Percentiles rank a stretch among this genome's conserved stretches.
Conservation (phyloP, 371 early-diverging fungal species). For the Mortierella sp. region DNA sequence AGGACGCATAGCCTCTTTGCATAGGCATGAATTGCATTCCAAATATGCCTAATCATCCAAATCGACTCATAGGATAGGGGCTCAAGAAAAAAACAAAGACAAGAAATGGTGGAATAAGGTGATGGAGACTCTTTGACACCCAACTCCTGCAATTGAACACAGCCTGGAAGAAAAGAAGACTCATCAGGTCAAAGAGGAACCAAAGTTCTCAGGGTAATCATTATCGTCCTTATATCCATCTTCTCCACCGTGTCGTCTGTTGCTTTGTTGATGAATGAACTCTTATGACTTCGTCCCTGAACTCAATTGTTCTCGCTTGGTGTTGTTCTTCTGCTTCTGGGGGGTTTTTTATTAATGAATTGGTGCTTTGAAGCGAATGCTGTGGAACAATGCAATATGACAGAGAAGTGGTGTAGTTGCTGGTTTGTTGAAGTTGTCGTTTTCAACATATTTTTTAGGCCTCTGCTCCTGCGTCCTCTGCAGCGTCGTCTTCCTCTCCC, state of each 20-base stretch:
- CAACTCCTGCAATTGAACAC: no score
- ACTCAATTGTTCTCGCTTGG: not conserved
- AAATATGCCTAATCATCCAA: not conserved
- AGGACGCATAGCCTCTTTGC: not conserved
- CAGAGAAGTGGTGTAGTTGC: not conserved
- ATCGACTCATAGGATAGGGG: slow-evolving; percentile 2
- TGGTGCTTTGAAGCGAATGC: not conserved
- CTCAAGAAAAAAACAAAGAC: not conserved
- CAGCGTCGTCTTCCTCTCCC: slow-evolving; percentile 21
- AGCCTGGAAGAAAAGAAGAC: not conserved
- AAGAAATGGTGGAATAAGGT: not conserved
- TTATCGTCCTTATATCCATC: not conserved
- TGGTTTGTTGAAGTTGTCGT: not conserved
- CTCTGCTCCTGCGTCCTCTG: slow-evolving; percentile 16
- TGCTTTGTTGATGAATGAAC: not conserved
- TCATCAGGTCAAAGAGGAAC: slow-evolving; percentile 4
- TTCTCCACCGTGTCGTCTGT: not conserved
- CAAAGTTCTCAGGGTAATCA: not conserved
- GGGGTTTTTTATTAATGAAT: not conserved
- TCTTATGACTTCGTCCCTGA: slow-evolving; percentile 1
- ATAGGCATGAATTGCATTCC: slow-evolving; percentile 1
- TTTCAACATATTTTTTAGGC: no score
- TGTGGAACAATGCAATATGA: not conserved
- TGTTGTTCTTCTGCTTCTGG: not conserved
- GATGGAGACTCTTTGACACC: not conserved